Evolutionary conservation across 2,329 filamentous ascomycete species (phyloP), one percentile per base, ranked within the genome.

Genomic region (Trichophyton benhamiae): DNA sequence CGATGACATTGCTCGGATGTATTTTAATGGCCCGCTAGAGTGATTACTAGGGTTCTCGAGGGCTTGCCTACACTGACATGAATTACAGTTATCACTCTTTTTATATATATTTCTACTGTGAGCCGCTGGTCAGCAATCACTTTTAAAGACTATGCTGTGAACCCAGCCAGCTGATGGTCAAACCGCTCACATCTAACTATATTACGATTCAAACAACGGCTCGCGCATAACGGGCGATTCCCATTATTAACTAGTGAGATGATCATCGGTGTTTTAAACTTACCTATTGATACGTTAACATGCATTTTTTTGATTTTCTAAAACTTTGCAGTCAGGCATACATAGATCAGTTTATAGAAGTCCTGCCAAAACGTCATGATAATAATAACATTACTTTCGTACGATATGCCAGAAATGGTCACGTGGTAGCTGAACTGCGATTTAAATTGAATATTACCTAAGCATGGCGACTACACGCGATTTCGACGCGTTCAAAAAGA

Each of bases 1-100:
- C 41, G 68, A 71, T 30, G 71, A 74, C 20, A 68, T 74, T 65
- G 65, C 68, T 25, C 65, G 65, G 13, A 67, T 74, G 6, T 75
- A 74, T 62, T 63, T 74, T 60, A 65, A 68, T 58, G 67, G 59
- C 25, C 61, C 64, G 9, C n/a, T 61, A 7, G 58, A 57, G 52
- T 66, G 52, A 61, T 13, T 57, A 9, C 15, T 17, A 13, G 17
- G 44, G 22, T 11, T 17, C 44, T 48, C 9, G 22, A 22, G 44
- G 17, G 7, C 3, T 15, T 25, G 7, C 49, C 49, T 53, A 22
- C 11, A 3, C 30, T 30, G 5, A 15, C 22, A 15, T 30, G 49
- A 25, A 33, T 8, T 30, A 33, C 13, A 13, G 6, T 15, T 33
- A 27, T 52, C 33, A 53, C 49, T 7, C 22, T 33, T 25, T n/a